A percentile compares a stretch with the other conserved stretches of the same genome.
phyloP scores from a whole-genome alignment of 1,284 basidiomycete species.

The Trichosporon sp. region DNA sequence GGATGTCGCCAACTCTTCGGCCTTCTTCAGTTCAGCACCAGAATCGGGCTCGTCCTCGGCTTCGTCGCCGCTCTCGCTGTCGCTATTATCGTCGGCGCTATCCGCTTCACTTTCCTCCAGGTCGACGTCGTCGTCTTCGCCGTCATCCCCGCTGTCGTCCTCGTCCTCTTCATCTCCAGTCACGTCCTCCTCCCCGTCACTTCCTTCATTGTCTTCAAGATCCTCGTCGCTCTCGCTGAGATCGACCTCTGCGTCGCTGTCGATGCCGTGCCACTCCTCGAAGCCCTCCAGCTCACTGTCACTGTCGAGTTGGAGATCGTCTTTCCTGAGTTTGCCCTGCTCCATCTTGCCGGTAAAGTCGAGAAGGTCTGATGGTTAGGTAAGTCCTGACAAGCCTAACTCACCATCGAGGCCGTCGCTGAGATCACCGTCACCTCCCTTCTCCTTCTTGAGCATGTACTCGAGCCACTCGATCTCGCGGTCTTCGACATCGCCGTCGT shows the following conservation, averaged over 20 bases:
- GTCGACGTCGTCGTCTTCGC: conserved; percentile 11
- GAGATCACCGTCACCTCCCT: conserved; percentile 47
- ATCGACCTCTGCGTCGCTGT: conserved; percentile 8
- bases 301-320: conserved; percentile 9
- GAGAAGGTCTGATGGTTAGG: conserved; percentile 53
- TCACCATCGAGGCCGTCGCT: conserved; percentile 59
- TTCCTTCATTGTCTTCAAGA: neutral
- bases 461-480: conserved; percentile 73
- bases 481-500: conserved; percentile 59
- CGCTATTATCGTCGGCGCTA: conserved; percentile 13
- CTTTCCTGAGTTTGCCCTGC: conserved; percentile 11
- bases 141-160: conserved; percentile 14
- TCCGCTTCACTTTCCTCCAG: conserved; percentile 6
- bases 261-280: conserved; percentile 14
- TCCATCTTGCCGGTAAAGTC: conserved; percentile 47
- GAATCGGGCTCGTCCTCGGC: conserved; percentile 21
- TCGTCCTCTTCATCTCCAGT: conserved; percentile 14
- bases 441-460: conserved; percentile 57
- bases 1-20: neutral
- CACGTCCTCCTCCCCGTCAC: conserved; percentile 9
- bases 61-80: conserved; percentile 14
- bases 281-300: conserved; percentile 10
- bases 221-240: conserved; percentile 17
- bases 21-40: conserved; percentile 8
- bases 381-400: conserved; percentile 41